Percentiles rank a stretch among this genome's conserved stretches.
These are phyloP conservation scores for Novymonas esmeraldas DNA, from an alignment of 208 protist species.

Conservation along the genomic window DNA sequence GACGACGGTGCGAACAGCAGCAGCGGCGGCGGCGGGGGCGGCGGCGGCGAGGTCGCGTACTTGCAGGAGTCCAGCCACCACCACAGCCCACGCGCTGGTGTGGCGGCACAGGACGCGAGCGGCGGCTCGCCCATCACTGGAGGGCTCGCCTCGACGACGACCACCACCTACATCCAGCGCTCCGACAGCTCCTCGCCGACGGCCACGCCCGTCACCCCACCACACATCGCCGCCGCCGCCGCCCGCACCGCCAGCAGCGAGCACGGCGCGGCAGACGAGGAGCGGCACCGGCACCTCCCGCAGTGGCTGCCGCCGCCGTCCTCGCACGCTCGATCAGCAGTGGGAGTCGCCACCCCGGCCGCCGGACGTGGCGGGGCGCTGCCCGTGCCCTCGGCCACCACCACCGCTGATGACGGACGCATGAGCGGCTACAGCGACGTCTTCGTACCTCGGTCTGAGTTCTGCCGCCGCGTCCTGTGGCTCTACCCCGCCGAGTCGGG, in stretches of 20 bases:
- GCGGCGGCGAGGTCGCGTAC: too few relatives aligned
- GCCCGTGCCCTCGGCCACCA: not conserved
- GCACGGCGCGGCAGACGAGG: not conserved
- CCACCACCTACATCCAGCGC: not conserved
- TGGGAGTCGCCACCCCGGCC: not conserved
- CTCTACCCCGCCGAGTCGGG: constrained; percentile 71
- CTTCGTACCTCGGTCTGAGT: constrained; percentile 82
- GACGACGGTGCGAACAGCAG: not conserved
- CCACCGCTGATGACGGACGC: constrained; percentile 14
- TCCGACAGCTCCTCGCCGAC: constrained; percentile 10
- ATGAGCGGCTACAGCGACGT: constrained; percentile 68
- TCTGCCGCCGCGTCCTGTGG: constrained; percentile 75
- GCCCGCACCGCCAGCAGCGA: not conserved
- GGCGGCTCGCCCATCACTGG: not conserved
- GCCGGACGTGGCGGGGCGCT: not conserved
- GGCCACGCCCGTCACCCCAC: constrained; percentile 14
- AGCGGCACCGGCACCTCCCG: not conserved
- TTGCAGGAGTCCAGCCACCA: too few relatives aligned
- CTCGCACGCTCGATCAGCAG: not conserved
- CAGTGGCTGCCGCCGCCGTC: not conserved
- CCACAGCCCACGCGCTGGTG: too few relatives aligned
- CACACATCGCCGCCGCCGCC: not conserved
- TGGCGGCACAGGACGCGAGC: not conserved
- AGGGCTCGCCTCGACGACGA: not conserved
- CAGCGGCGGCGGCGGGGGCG: too few relatives aligned